Evolutionary conservation across 306 rosid genomes (phyloP), one percentile per base, ranked within the genome.

Genomic region (Prinsepia uniflora): DNA sequence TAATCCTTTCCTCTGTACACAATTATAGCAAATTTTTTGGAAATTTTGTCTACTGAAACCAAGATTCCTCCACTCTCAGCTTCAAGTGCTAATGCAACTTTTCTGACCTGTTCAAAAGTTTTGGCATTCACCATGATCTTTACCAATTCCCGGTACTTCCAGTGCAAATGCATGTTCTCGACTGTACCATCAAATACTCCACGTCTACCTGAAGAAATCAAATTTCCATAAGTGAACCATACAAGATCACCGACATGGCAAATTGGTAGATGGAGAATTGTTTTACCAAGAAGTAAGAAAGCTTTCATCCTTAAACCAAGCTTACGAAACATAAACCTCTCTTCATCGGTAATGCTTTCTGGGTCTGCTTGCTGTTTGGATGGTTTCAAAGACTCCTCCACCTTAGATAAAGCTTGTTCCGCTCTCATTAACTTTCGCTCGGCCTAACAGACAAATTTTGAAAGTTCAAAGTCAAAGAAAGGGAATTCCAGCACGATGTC

Each of bases 111-210:
- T 5, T 94, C 99, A 78, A 91, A 94, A 73, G 75, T 80, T 71
- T 80, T 87, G 68, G 95, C 96, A 76, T 89, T 87, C 61, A 87
- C 84, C 83, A 94, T 71, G 80, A 91, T 77, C 87, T 94, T 94
- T 68, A 94, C 83, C 84, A 94, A 80, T 78, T 94, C 99, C 46
- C 99, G 78, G 80, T 94, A 87, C 75, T 94, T 94, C 99, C 99
- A 94, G 61, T 94, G 99, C 89, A 94, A 82, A 79, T 94, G 99
- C 99, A 94, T 94, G 85, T 91, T 94, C 85, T 94, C 99, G 64
- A 94, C 80, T 1, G 99, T 94, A 56, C 99, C 97, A 75, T 94
- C 99, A 78, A 94, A 94, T 41, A 94, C 97, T 70, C 93, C 99
- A 53, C 99, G 97, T 67, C 99, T 86, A 64, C 99, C 99, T 91